Evolutionary conservation across 805 yeast genomes (phyloP).

Genomic region (Hermanozyma aechmeae): DNA sequence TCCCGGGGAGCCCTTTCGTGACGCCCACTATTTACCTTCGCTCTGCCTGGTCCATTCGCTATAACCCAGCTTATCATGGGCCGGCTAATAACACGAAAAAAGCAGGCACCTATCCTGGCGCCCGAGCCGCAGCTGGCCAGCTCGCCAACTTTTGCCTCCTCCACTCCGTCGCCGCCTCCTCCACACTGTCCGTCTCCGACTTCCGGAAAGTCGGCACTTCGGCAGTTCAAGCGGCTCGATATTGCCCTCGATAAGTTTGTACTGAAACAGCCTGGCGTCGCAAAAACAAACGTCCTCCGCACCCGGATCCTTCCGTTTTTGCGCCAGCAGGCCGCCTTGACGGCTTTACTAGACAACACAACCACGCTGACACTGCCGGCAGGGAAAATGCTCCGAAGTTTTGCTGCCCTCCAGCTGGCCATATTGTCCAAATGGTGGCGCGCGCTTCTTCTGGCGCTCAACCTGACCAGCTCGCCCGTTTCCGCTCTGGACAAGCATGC

Average conservation of each 20-base stretch:
- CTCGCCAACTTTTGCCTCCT: too few relatives aligned
- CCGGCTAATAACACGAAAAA: too few relatives aligned
- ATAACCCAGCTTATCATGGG: too few relatives aligned
- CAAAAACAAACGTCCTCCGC: constrained; percentile 39
- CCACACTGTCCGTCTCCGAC: too few relatives aligned
- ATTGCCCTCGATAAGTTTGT: constrained; percentile 35
- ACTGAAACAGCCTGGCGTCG: constrained; percentile 23
- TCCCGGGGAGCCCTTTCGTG: too few relatives aligned
- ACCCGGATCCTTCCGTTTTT: constrained; percentile 28
- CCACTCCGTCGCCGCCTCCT: too few relatives aligned
- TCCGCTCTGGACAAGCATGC: constrained; percentile 42
- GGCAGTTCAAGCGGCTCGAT: constrained; percentile 32
- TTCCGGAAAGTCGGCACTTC: constrained; percentile 18
- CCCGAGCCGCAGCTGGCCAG: too few relatives aligned
- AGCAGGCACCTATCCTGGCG: too few relatives aligned
- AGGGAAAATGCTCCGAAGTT: constrained; percentile 20
- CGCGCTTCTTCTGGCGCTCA: constrained; percentile 23
- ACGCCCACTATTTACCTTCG: too few relatives aligned
- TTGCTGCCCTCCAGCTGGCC: constrained; percentile 21
- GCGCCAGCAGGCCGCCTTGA: constrained; percentile 12
- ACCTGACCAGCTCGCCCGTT: constrained; percentile 12
- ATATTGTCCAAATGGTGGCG: constrained; percentile 45
- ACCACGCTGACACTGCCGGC: too few relatives aligned
- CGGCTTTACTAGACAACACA: constrained; percentile 12
- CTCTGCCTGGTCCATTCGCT: too few relatives aligned